Percentiles rank a stretch among this genome's conserved stretches.
These are phyloP conservation scores for Diaporthe sp. DNA, from an alignment of 2,329 filamentous ascomycete genomes.

Conservation along the genomic window DNA sequence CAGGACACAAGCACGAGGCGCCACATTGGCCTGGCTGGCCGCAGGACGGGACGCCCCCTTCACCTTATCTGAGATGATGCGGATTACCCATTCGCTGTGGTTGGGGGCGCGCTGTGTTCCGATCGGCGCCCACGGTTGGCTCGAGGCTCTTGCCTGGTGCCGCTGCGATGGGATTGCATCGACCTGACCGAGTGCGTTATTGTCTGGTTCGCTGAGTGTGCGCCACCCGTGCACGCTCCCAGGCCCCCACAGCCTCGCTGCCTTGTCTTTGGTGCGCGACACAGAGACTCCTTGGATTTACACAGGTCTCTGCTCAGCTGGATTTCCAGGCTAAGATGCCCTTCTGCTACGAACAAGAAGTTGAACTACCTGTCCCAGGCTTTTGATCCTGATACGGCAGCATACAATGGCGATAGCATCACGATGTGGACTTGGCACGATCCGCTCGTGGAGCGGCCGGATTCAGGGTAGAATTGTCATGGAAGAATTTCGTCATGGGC, in stretches of 20 bases:
- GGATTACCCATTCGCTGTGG: constrained; percentile 4
- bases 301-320: neutral
- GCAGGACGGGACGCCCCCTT: constrained; percentile 32
- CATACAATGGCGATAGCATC: neutral
- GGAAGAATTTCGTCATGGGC: neutral
- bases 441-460: neutral
- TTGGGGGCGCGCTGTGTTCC: neutral
- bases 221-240: neutral
- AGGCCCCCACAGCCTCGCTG: neutral
- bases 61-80: constrained; percentile 41
- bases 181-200: neutral
- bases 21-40: constrained; percentile 31
- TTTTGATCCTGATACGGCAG: neutral
- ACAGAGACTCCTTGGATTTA: neutral
- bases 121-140: constrained; percentile 32
- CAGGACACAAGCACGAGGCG: constrained; percentile 22
- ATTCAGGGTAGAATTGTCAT: neutral
- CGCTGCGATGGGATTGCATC: neutral
- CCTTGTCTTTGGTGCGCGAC: neutral
- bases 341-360: neutral
- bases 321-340: neutral
- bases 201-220: neutral
- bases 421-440: neutral
- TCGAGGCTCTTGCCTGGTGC: constrained; percentile 24
- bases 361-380: neutral